Conservation (phyloP, 1,284 basidiomycete genomes). For the Cryptococcus sp. region DNA sequence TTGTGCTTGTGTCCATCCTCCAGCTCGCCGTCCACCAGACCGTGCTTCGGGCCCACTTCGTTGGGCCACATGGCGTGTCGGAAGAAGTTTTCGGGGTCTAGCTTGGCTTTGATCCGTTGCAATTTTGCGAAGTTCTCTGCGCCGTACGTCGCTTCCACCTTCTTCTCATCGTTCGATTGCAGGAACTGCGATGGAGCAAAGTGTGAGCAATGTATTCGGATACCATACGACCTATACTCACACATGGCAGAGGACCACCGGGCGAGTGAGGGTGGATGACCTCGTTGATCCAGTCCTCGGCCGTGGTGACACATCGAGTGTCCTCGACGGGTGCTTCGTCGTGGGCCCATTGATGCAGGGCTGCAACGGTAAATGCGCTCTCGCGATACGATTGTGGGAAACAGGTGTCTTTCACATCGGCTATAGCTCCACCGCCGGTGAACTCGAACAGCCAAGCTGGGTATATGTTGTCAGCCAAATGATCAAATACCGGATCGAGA, state of each 20-base stretch:
- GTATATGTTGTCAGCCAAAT: slow-evolving; percentile 36
- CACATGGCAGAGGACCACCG: slow-evolving; percentile 79
- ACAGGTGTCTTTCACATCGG: slow-evolving; percentile 69
- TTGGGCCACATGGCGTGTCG: slow-evolving; percentile 70
- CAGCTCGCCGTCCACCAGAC: too few relatives aligned
- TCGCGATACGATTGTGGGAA: slow-evolving; percentile 74
- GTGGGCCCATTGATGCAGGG: slow-evolving; percentile 89
- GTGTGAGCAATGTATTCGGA: neutral
- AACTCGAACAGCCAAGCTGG: slow-evolving; percentile 87
- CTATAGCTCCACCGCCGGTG: slow-evolving; percentile 72
- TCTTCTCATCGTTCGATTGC: slow-evolving; percentile 39
- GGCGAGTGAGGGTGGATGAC: slow-evolving; percentile 68
- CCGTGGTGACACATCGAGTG: slow-evolving; percentile 71
- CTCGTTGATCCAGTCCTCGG: slow-evolving; percentile 79
- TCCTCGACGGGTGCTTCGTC: slow-evolving; percentile 64
- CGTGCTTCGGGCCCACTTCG: too few relatives aligned
- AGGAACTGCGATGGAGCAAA: slow-evolving; percentile 63
- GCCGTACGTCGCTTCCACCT: slow-evolving; percentile 62
- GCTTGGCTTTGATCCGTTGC: slow-evolving; percentile 66
- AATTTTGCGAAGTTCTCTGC: slow-evolving; percentile 70
- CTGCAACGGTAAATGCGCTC: slow-evolving; percentile 79
- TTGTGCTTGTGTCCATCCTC: neutral
- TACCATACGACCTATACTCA: slow-evolving; percentile 55
- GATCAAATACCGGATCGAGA: neutral
- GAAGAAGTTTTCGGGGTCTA: slow-evolving; percentile 75